Base-by-base conservation (phyloP, 257 asterid species). In the Euphrasia confusa region DNA sequence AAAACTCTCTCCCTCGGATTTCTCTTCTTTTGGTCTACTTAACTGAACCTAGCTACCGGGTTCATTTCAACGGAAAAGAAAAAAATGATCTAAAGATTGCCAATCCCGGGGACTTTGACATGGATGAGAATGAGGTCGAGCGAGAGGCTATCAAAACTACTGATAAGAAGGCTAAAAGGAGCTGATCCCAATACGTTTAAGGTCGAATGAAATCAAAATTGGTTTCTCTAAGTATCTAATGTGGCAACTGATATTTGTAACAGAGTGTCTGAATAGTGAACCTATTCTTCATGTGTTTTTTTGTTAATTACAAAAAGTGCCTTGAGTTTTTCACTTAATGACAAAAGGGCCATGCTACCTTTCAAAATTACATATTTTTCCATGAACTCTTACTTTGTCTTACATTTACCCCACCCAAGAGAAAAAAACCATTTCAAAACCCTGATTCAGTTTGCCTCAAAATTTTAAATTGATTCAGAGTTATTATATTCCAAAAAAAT, bases 131-230 rank as follows among this genome's bases (percentile, higher is more conserved):
- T 79, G 75, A 74, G 95, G 68, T 5, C 39, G 39, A 33, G 71
- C 76, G 78, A 48, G 98, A 88, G 73, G 83, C 95, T 47, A 85
- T 86, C 21, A 88, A 91, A 74, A 85, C 93, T 28, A 85, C 90
- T 64, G 89, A 88, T 40, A 91, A 86, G 96, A 91, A 88, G 82
- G 76, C 84, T 45, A 81, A 81, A 81, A 7, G 82, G 83, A 7
- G 94, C 95, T 32, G 95, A 91, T 81, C 92, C 90, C 4, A 30
- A 30, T 4, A 30, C 33, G 33, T 0, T 0, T 21, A 21, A 21
- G 24, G 4, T 3, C 33, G 33, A 82, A 88, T 63, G 95, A 88
- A 65, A 84, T 84, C 83, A 91, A 48, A 48, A n/a, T 48, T 48
- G 21, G 21, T n/a, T 13, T 48, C 17, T 48, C 54, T n/a, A 0